A percentile compares a stretch with the other conserved stretches of the same genome.
These are phyloP conservation scores for Penicillium sp. DNA, from an alignment of 2,329 filamentous ascomycete species.

Conservation along the genomic window DNA sequence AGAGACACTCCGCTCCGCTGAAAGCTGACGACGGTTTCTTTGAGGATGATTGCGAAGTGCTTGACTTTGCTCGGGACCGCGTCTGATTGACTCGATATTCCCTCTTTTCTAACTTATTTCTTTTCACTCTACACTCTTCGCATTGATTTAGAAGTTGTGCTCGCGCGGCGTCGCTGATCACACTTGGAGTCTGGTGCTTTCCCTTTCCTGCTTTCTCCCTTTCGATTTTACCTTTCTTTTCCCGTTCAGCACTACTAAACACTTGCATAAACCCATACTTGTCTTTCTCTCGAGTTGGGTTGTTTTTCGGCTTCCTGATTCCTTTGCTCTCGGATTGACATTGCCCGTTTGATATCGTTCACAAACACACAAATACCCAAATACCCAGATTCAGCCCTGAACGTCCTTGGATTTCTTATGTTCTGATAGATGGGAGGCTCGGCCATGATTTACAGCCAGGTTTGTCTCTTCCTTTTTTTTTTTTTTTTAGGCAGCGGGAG, in stretches of 20 bases:
- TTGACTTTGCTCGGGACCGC: slow-evolving; percentile 72
- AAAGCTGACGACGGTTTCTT: slow-evolving; percentile 70
- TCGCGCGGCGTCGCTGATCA: slow-evolving; percentile 16
- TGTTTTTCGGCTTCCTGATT: slow-evolving; percentile 1
- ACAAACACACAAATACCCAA: slow-evolving; percentile 21
- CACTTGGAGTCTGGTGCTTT: slow-evolving; percentile 13
- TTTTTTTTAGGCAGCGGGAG: neutral
- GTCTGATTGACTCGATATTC: slow-evolving; percentile 37
- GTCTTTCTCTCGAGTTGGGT: neutral
- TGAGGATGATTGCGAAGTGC: slow-evolving; percentile 86
- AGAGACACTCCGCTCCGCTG: slow-evolving; percentile 41
- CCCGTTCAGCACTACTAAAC: slow-evolving; percentile 12
- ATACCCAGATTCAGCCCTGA: slow-evolving; percentile 19
- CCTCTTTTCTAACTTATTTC: neutral
- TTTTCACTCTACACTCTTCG: slow-evolving; percentile 7
- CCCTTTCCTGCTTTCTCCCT: neutral
- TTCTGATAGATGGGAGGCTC: slow-evolving; percentile 22
- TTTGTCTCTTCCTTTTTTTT: slow-evolving; percentile 1
- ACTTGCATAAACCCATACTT: slow-evolving; percentile 19
- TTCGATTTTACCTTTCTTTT: neutral
- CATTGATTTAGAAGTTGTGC: slow-evolving; percentile 17
- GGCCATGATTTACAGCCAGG: neutral
- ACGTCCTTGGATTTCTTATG: slow-evolving; percentile 9
- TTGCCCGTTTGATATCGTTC: slow-evolving; percentile 6
- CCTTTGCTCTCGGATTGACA: slow-evolving; percentile 6